These are phyloP conservation scores for Diaporthe amygdali DNA, from an alignment of 2,329 filamentous ascomycete species.

Conservation along the genomic window DNA sequence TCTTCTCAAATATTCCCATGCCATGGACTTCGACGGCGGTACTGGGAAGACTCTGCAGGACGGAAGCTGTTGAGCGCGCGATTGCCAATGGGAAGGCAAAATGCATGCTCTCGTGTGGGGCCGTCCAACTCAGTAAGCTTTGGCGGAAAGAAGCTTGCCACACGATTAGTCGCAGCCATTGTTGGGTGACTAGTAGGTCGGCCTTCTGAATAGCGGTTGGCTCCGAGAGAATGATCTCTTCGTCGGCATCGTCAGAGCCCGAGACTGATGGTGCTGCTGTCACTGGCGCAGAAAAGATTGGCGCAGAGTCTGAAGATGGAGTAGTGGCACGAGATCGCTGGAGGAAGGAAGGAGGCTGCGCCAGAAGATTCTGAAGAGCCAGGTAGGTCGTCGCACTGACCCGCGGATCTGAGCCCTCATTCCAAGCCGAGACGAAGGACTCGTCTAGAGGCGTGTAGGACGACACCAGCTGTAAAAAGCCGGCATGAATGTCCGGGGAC, in stretches of 20 bases:
- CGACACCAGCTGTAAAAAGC: slow-evolving; percentile 65
- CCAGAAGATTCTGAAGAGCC: slow-evolving; percentile 39
- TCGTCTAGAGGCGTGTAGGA: slow-evolving; percentile 69
- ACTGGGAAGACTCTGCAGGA: slow-evolving; percentile 46
- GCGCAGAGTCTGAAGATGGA: slow-evolving; percentile 36
- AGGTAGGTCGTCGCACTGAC: slow-evolving; percentile 41
- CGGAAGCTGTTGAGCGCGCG: slow-evolving; percentile 59
- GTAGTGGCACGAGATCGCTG: slow-evolving; percentile 28
- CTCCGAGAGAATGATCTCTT: slow-evolving; percentile 51
- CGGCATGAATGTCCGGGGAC: slow-evolving; percentile 55
- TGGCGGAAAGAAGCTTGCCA: slow-evolving; percentile 75
- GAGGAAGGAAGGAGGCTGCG: slow-evolving; percentile 39
- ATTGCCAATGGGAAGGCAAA: slow-evolving; percentile 67
- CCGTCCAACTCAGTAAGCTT: slow-evolving; percentile 64
- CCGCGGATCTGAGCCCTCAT: slow-evolving; percentile 54
- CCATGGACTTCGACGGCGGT: slow-evolving; percentile 51
- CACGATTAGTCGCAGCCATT: slow-evolving; percentile 74
- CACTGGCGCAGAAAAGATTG: slow-evolving; percentile 3
- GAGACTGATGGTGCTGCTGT: slow-evolving; percentile 19
- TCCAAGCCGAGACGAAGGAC: slow-evolving; percentile 68
- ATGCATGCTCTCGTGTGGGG: slow-evolving; percentile 63
- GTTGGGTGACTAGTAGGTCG: slow-evolving; percentile 71
- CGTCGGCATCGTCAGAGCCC: slow-evolving; percentile 42
- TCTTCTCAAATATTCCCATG: slow-evolving; percentile 56
- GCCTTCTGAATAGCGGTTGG: slow-evolving; percentile 70